Base-by-base conservation (phyloP, 163 green algal species). In the Scenedesmus sp. region DNA sequence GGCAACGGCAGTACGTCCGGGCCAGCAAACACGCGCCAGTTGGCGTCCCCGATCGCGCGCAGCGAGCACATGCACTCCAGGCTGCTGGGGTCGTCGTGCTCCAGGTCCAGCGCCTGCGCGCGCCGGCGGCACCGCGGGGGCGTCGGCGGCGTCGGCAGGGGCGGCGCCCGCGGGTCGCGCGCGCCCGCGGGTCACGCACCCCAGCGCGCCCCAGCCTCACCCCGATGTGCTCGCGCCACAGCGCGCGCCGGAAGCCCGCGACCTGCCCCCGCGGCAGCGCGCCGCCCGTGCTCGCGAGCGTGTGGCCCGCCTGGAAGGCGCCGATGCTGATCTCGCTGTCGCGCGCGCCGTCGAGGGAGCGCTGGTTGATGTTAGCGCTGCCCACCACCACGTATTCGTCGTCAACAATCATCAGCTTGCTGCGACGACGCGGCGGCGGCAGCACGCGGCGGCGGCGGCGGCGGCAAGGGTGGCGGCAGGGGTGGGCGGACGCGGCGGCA, bases 321-420 rank as follows among this genome's bases (percentile, higher is more conserved):
- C 65, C 58, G 11, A 71, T 71, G 29, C 24, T 33, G 33, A 84
- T 84, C 72, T 80, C 72, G 14, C 42, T 82, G 58, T 85, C 79
- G 13, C 79, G 53, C 1, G 53, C 57, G 42, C 79, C 86, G 15
- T 87, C 86, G 54, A 91, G 42, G 5, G 81, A 86, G 51, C 86
- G 76, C 70, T 88, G 76, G 77, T 91, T 91, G 81, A 91, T 91
- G 81, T 91, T 91, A 36, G 86, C 86, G 22, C 36, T 69, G 45
- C 77, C 84, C n/a, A 89, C 29, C 50, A 89, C 58, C 2, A 84
- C 69, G 57, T 84, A 83, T 33, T 86, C 81, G 56, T 91, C 86
- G 63, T 91, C 86, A 42, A 89, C 84, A 22, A 88, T 73, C 78
- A 91, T 86, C 36, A 90, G 51, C 83, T 78, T 91, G 60, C 72